phyloP scores from a whole-genome alignment of 305 asterid species.

The Euphrasia arctica region DNA sequence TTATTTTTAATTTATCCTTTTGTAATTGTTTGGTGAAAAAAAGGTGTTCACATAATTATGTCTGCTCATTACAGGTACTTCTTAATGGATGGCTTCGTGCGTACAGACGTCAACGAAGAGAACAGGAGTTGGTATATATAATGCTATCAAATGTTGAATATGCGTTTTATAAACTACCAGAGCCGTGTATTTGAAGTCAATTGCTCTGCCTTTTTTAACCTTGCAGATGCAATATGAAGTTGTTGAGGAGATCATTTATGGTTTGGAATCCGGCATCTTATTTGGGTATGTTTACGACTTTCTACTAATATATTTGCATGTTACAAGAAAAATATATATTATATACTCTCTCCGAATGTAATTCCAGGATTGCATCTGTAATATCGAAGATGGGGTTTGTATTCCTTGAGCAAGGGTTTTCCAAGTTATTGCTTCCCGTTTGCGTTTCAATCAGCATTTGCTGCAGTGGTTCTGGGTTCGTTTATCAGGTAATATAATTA shows the following conservation, averaged over 20 bases:
- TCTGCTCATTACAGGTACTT: conserved; percentile 56
- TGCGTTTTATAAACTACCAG: background rate
- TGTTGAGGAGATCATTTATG: conserved; percentile 89
- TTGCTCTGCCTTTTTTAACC: conserved; percentile 25
- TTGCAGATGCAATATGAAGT: conserved; percentile 94
- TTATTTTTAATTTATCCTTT: background rate
- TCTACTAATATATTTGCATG: conserved; percentile 15
- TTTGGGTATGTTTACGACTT: conserved; percentile 60
- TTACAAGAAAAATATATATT: background rate
- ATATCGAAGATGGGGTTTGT: conserved; percentile 94
- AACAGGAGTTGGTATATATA: conserved; percentile 82
- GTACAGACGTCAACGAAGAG: conserved; percentile 83
- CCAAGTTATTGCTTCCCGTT: conserved; percentile 65
- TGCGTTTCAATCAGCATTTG: conserved; percentile 72
- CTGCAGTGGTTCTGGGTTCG: conserved; percentile 92
- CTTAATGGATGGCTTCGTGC: conserved; percentile 96
- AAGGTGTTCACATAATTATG: conserved; percentile 5
- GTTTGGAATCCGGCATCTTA: conserved; percentile 93
- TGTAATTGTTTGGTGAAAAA: no score
- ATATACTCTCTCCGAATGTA: background rate
- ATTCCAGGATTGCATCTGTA: conserved; percentile 88
- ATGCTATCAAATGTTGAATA: conserved; percentile 1
- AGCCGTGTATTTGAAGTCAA: conserved; percentile 23
- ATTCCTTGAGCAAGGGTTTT: conserved; percentile 88
- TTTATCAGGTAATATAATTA: conserved; percentile 63